These are phyloP conservation scores for Zoysia japonica DNA, from an alignment of 176 grass and related monocot genomes.

Conservation along the genomic window DNA sequence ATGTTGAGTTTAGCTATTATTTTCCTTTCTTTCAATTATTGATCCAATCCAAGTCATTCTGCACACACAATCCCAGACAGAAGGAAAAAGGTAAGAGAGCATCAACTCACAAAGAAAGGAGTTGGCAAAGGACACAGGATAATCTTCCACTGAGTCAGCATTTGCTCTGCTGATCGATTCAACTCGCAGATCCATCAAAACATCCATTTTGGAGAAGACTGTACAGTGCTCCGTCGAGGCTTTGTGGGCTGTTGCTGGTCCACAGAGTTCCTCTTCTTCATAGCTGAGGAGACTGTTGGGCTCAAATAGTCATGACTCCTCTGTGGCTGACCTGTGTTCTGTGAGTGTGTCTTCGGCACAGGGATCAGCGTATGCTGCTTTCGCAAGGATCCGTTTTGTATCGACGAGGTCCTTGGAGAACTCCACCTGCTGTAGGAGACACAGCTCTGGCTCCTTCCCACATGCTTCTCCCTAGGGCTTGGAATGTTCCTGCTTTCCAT, in stretches of 20 bases:
- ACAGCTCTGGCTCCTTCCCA: conserved; percentile 86
- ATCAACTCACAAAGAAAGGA: conserved; percentile 10
- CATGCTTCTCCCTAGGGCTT: conserved; percentile 63
- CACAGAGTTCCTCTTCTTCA: conserved; percentile 79
- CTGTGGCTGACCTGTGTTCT: conserved; percentile 51
- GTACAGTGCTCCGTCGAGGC: conserved; percentile 47
- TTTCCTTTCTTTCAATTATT: conserved; percentile 41
- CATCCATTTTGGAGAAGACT: conserved; percentile 82
- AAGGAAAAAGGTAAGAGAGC: conserved; percentile 21
- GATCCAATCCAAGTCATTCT: conserved; percentile 56
- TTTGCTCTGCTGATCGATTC: conserved; percentile 20
- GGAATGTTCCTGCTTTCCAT: conserved; percentile 96
- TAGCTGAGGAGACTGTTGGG: conserved; percentile 83
- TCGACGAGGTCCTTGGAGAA: conserved; percentile 54
- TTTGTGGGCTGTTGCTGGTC: conserved; percentile 60
- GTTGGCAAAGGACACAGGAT: conserved; percentile 11
- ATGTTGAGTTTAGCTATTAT: conserved; percentile 11
- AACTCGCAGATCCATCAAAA: conserved; percentile 44
- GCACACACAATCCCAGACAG: conserved; percentile 45
- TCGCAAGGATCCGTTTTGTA: conserved; percentile 46
- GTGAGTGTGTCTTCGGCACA: conserved; percentile 62
- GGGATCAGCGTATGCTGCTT: conserved; percentile 67
- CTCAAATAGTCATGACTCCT: conserved; percentile 78
- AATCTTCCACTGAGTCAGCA: not conserved
- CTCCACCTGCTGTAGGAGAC: conserved; percentile 73